Evolutionary conservation across 371 early-diverging fungal species (phyloP), one percentile per base, ranked within the genome.

Genomic region (Mortierella sp.): DNA sequence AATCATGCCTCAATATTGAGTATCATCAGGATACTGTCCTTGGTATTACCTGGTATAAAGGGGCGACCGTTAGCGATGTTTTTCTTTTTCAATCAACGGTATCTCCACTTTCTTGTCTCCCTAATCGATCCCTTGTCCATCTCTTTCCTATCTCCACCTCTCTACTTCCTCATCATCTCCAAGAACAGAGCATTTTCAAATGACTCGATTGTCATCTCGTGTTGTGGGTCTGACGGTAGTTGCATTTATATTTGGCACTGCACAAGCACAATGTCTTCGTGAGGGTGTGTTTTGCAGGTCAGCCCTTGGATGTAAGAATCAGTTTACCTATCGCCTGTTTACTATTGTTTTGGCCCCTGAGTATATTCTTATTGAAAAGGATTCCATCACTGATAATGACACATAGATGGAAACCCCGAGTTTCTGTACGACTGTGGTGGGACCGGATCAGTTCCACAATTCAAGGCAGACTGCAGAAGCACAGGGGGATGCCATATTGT

Each of bases 261-360:
- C 20, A 30, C 45, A 43, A 32, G 32, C 20, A 32, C 32, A 26
- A 16, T 64, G 64, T 24, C 51, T 5, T 28, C 51, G 52, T 1
- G 52, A 64, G 6, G 64, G 64, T 6, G 32, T 35, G 6, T 52
- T 49, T 35, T 49, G 64, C n/a, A 52, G 64, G 32, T 45, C 51
- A 30, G 37, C 14, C 5, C 0, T 52, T 14, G 52, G 52, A 18
- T 49, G 60, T 60, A 59, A 59, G 59, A 59, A 20, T 8, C 59
- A 59, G 1, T 59, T 59, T 59, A 35, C 20, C 5, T 12, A 5
- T 24, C 26, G 22, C 3, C 12, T 12, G 55, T 55, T 16, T 55
- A 28, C 14, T 55, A 28, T 24, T 37, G 3, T 24, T 9, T 24
- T 5, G 4, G 24, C 3, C 16, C 11, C 2, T 9, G 26, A 57